These are phyloP conservation scores for Aspergillus costaricaensis DNA, from an alignment of 2,329 filamentous ascomycete species.

Conservation along the genomic window DNA sequence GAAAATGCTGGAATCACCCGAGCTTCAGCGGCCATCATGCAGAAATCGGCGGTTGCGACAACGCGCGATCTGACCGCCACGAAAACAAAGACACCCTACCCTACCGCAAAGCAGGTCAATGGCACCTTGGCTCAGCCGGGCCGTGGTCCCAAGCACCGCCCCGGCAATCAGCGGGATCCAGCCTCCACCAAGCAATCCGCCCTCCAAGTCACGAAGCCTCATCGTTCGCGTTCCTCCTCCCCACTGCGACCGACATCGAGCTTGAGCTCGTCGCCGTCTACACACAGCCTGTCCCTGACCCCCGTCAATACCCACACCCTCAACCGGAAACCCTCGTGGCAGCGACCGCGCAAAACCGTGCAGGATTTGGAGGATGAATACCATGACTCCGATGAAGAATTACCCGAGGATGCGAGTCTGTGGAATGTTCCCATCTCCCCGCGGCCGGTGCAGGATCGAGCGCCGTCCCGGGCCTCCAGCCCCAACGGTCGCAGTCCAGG, in stretches of 20 bases:
- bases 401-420: constrained; percentile 53
- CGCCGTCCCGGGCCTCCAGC: constrained; percentile 43
- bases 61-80: constrained; percentile 39
- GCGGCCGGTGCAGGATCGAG: constrained; percentile 43
- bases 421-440: constrained; percentile 55
- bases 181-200: constrained; percentile 27
- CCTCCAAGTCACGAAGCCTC: constrained; percentile 30
- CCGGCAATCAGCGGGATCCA: constrained; percentile 28
- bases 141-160: constrained; percentile 26
- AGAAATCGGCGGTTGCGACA: constrained; percentile 31
- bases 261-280: constrained; percentile 28
- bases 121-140: constrained; percentile 30
- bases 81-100: constrained; percentile 24
- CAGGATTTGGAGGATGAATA: constrained; percentile 54
- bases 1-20: constrained; percentile 28
- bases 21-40: constrained; percentile 29
- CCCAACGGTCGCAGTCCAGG: constrained; percentile 45
- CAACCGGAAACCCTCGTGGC: constrained; percentile 43
- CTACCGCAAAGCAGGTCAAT: constrained; percentile 28
- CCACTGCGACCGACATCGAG: constrained; percentile 30
- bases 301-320: constrained; percentile 25
- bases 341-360: constrained; percentile 48
- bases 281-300: constrained; percentile 30
- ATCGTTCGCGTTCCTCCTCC: constrained; percentile 35
- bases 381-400: constrained; percentile 53